Evolutionary conservation across 2,329 filamentous ascomycete genomes (phyloP).

Genomic region (Sporothrix inflata): DNA sequence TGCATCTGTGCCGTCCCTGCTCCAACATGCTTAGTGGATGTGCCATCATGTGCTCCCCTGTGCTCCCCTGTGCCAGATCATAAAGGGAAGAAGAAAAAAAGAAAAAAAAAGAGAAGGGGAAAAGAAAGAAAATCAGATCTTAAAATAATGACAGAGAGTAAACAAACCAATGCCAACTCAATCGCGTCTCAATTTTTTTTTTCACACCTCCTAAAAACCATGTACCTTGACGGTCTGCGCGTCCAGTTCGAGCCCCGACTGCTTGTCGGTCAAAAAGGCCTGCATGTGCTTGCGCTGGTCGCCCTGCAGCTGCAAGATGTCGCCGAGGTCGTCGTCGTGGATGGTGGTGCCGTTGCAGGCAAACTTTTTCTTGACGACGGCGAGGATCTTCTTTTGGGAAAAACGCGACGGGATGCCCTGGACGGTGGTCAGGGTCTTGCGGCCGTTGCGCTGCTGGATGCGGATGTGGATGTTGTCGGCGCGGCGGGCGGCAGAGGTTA

Average conservation of each 20-base stretch:
- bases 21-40: no score
- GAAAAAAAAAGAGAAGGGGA: neutral
- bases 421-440: constrained; percentile 99
- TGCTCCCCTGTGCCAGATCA: no score
- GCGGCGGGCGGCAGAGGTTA: constrained; percentile 73
- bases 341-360: constrained; percentile 94
- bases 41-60: no score
- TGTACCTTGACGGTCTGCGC: constrained; percentile 94
- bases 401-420: constrained; percentile 99
- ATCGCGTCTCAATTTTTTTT: neutral
- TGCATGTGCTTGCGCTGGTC: constrained; percentile 99
- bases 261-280: constrained; percentile 95
- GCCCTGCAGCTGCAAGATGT: constrained; percentile 87
- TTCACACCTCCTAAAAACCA: constrained; percentile 64
- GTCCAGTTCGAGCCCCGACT: constrained; percentile 89
- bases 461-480: constrained; percentile 99
- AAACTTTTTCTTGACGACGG: constrained; percentile 99
- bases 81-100: neutral
- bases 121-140: neutral
- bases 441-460: constrained; percentile 99
- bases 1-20: no score
- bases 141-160: neutral
- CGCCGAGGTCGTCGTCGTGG: constrained; percentile 92
- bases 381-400: constrained; percentile 99
- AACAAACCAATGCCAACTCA: neutral